Base-by-base conservation (phyloP, 345 rosid genomes). In the Leavenworthia alabamica region DNA sequence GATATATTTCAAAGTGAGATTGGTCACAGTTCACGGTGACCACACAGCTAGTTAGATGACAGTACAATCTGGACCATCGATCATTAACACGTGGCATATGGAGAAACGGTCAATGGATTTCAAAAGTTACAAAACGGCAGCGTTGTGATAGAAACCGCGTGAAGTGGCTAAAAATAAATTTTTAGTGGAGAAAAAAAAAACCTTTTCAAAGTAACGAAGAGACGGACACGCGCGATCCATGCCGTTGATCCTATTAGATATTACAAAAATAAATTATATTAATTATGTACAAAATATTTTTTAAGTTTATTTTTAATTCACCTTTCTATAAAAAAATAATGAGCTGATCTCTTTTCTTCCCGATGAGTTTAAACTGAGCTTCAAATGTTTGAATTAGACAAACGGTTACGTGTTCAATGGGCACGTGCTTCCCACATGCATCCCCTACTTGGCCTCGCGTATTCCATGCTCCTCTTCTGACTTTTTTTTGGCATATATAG, bases 211-310 rank as follows among this genome's bases (percentile, higher is more conserved):
- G 48, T 61, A 69, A 45, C 45, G 61, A 24, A 50, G 55, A 60
- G 53, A 60, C 5, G 23, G 55, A 55, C 74, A 70, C 74, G 63
- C 68, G 64, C 64, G 31, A 46, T 70, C 57, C 69, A 62, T 70
- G 69, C 62, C 56, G 12, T 29, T 27, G 19, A 12, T 52, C 48
- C 3, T 19, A 56, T 47, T 47, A 51, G 32, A 35, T 45, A 33
- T n/a, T n/a, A n/a, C n/a, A n/a, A n/a, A n/a, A n/a, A n/a, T n/a
- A n/a, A n/a, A n/a, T n/a, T n/a, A n/a, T n/a, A n/a, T n/a, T n/a
- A n/a, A n/a, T n/a, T n/a, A n/a, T n/a, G n/a, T n/a, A n/a, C n/a
- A n/a, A n/a, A n/a, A n/a, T n/a, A n/a, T n/a, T n/a, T n/a, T n/a
- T n/a, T n/a, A n/a, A n/a, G n/a, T n/a, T n/a, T n/a, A n/a, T n/a